These are phyloP conservation scores for Choanephora cucurbitarum DNA, from an alignment of 371 early-diverging fungal genomes.

Conservation along the genomic window DNA sequence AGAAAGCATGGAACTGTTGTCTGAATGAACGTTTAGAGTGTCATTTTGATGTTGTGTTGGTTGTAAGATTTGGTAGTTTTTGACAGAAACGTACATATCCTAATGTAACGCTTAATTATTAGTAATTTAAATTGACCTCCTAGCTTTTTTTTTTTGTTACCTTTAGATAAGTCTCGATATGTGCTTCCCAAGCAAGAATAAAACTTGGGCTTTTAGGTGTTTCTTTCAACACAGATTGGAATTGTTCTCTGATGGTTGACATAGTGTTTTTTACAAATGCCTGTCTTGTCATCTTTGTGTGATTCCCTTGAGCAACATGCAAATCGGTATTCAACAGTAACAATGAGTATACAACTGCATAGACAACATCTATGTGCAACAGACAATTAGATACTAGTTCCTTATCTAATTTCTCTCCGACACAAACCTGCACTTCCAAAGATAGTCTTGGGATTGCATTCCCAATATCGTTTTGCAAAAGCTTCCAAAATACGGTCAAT, in stretches of 20 bases:
- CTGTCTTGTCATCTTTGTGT: constrained; percentile 59
- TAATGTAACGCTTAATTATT: constrained; percentile 7
- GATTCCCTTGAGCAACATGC: constrained; percentile 76
- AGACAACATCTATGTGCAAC: constrained; percentile 63
- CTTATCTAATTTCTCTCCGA: neutral
- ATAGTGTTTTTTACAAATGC: constrained; percentile 67
- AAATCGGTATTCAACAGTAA: constrained; percentile 92
- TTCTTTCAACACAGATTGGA: constrained; percentile 1
- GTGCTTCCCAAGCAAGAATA: constrained; percentile 41
- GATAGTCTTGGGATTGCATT: constrained; percentile 70
- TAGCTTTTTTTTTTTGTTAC: constrained; percentile 19
- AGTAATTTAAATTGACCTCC: neutral
- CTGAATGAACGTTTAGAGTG: neutral
- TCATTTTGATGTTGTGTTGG: constrained; percentile 36
- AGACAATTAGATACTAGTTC: neutral
- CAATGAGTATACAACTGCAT: constrained; percentile 84
- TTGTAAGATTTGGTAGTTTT: constrained; percentile 74
- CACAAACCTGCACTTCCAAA: constrained; percentile 52
- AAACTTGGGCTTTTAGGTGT: constrained; percentile 9
- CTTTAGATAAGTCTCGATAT: constrained; percentile 44
- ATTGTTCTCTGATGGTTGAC: constrained; percentile 52
- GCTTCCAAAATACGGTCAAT: constrained; percentile 86
- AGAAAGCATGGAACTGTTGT: constrained; percentile 3
- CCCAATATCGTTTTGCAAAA: constrained; percentile 80
- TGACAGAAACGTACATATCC: constrained; percentile 80